A percentile compares a stretch with the other conserved stretches of the same genome.
Evolutionary conservation across 768 basidiomycete species (phyloP).

Genomic region (Naganishia vaughanmartiniae): DNA sequence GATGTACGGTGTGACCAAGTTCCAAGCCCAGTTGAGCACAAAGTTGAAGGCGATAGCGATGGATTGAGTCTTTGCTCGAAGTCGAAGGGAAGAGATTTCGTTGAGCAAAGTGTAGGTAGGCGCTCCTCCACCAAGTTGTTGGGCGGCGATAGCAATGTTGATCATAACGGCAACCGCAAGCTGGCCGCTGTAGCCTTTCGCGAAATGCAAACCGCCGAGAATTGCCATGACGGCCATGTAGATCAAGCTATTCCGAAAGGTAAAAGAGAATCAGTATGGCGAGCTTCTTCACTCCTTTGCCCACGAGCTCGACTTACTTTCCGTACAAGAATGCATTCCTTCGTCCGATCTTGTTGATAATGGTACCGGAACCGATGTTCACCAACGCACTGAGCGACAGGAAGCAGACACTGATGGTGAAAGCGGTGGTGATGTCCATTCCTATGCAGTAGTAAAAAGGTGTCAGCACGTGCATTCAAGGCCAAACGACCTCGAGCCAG

Average conservation of each 20-base stretch:
- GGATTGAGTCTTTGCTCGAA: conserved; percentile 31
- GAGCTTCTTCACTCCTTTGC: not conserved
- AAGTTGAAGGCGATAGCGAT: conserved; percentile 27
- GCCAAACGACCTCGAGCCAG: not conserved
- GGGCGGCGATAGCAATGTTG: conserved; percentile 28
- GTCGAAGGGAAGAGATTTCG: conserved; percentile 31
- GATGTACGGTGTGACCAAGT: conserved; percentile 26
- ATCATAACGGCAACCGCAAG: conserved; percentile 26
- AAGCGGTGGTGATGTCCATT: conserved; percentile 24
- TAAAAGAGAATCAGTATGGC: not conserved
- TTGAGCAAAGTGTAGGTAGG: conserved; percentile 25
- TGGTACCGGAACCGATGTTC: conserved; percentile 19
- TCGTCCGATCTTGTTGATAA: conserved; percentile 18
- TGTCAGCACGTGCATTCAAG: not conserved
- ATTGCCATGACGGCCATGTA: conserved; percentile 12
- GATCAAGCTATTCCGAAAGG: not conserved
- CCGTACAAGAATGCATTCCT: conserved; percentile 19
- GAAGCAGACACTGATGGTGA: conserved; percentile 26
- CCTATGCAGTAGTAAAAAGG: conserved; percentile 1
- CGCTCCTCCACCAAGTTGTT: conserved; percentile 27
- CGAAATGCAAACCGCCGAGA: conserved; percentile 22
- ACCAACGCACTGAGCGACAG: conserved; percentile 18
- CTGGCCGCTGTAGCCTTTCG: conserved; percentile 5
- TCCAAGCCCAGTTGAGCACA: conserved; percentile 19
- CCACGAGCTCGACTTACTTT: conserved; percentile 10